Evolutionary conservation across 441 rosid species (phyloP).

Genomic region (Populus hybrid): DNA sequence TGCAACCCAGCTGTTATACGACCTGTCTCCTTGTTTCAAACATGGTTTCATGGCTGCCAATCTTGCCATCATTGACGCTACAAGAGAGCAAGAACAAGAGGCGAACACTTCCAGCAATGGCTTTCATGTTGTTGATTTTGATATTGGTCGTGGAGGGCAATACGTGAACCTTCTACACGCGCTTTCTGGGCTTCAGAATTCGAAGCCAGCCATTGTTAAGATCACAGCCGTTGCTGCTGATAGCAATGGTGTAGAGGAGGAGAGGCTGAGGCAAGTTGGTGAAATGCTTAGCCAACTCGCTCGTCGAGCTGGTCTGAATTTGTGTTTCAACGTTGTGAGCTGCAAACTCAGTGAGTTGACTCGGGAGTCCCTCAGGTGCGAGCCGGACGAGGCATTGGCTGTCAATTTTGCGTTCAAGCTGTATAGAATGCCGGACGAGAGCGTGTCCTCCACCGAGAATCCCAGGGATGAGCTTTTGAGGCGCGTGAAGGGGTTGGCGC

Average conservation of each 20-base stretch:
- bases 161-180: slow-evolving; percentile 59
- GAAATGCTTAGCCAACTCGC: slow-evolving; percentile 41
- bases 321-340: slow-evolving; percentile 48
- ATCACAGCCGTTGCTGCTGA: slow-evolving; percentile 63
- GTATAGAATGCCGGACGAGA: slow-evolving; percentile 74
- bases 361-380: slow-evolving; percentile 71
- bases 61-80: slow-evolving; percentile 65
- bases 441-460: slow-evolving; percentile 75
- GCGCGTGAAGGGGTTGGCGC: slow-evolving; percentile 64
- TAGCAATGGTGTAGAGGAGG: slow-evolving; percentile 32
- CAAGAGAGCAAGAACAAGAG: slow-evolving; percentile 33
- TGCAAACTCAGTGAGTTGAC: slow-evolving; percentile 45
- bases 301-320: slow-evolving; percentile 31
- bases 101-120: slow-evolving; percentile 11
- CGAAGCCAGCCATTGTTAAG: slow-evolving; percentile 35
- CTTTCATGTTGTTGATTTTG: slow-evolving; percentile 78
- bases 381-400: slow-evolving; percentile 58
- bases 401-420: slow-evolving; percentile 81
- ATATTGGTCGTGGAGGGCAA: slow-evolving; percentile 73
- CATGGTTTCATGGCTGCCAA: slow-evolving; percentile 87
- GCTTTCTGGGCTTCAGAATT: slow-evolving; percentile 44
- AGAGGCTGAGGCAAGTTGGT: slow-evolving; percentile 47
- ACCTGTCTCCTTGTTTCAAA: slow-evolving; percentile 72
- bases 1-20: slow-evolving; percentile 60
- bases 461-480: slow-evolving; percentile 89